These are phyloP conservation scores for Nicotiana paniculata DNA, from an alignment of 257 asterid species.

Conservation along the genomic window DNA sequence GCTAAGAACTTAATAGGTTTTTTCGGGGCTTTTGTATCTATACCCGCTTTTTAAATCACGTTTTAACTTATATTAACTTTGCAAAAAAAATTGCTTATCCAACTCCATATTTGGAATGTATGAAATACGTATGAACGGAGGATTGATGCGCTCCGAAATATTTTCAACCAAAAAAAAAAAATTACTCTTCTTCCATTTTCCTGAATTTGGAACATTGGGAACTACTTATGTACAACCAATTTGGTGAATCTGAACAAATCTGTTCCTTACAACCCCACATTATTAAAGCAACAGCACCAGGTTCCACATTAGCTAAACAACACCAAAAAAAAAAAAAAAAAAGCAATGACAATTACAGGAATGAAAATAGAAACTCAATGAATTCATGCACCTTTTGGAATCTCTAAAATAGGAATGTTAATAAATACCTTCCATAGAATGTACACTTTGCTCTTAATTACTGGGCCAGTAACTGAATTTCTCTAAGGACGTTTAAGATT, in stretches of 20 bases:
- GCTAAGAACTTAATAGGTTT: too few species aligned
- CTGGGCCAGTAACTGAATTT: neutral
- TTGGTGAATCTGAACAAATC: neutral
- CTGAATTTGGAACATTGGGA: neutral
- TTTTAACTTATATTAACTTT: too few species aligned
- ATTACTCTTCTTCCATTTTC: neutral
- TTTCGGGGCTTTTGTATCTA: too few species aligned
- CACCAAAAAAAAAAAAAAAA: neutral
- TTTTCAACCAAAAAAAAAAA: neutral
- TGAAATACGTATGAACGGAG: neutral
- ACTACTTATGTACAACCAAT: neutral
- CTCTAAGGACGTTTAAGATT: too few species aligned
- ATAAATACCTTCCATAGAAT: neutral
- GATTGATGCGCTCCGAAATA: neutral
- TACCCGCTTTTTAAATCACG: too few species aligned
- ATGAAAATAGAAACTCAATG: neutral
- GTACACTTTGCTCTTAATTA: neutral
- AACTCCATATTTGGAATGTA: too few species aligned
- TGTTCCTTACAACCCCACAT: neutral
- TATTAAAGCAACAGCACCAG: neutral
- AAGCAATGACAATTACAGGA: neutral
- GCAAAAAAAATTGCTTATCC: too few species aligned
- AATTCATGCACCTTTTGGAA: neutral
- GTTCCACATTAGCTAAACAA: neutral
- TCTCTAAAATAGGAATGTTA: neutral